Conservation (phyloP, 2,329 filamentous ascomycete genomes). For the Colletotrichum spinosum region DNA sequence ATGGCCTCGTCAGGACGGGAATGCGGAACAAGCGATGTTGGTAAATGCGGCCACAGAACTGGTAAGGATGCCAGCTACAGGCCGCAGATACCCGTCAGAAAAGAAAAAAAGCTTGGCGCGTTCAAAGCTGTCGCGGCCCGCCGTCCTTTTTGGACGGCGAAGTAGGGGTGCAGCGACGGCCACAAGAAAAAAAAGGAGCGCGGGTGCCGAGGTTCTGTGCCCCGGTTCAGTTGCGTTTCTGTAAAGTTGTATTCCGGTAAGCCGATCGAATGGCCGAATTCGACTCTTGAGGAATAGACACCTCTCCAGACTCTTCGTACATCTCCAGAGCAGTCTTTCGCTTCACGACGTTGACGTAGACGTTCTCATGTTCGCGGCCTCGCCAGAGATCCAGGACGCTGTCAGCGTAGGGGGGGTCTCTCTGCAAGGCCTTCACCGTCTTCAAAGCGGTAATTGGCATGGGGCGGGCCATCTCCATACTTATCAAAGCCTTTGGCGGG, state of each 20-base stretch:
- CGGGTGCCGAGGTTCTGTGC: not conserved
- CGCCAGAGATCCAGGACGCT: slow-evolving; percentile 40
- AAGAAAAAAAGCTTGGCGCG: too few species aligned
- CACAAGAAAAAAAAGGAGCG: not conserved
- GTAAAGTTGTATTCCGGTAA: not conserved
- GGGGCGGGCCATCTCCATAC: not conserved
- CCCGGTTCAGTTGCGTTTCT: too few species aligned
- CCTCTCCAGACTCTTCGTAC: slow-evolving; percentile 39
- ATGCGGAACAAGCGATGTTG: too few species aligned
- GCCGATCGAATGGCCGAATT: not conserved
- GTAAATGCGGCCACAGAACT: too few species aligned
- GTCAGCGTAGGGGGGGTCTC: slow-evolving; percentile 36
- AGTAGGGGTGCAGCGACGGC: too few species aligned
- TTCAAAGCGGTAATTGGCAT: slow-evolving; percentile 15
- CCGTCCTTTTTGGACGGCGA: too few species aligned
- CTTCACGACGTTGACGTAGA: slow-evolving; percentile 38
- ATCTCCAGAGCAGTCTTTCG: slow-evolving; percentile 43
- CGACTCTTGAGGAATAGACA: not conserved
- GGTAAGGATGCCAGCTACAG: too few species aligned
- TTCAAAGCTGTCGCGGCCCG: too few species aligned
- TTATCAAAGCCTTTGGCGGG: not conserved
- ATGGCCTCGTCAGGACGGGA: too few species aligned
- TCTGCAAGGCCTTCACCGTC: slow-evolving; percentile 37
- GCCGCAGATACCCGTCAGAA: too few species aligned
- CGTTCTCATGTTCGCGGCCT: slow-evolving; percentile 32